phyloP scores from a whole-genome alignment of 2,329 filamentous ascomycete species.

The Coniochaeta prunicola region DNA sequence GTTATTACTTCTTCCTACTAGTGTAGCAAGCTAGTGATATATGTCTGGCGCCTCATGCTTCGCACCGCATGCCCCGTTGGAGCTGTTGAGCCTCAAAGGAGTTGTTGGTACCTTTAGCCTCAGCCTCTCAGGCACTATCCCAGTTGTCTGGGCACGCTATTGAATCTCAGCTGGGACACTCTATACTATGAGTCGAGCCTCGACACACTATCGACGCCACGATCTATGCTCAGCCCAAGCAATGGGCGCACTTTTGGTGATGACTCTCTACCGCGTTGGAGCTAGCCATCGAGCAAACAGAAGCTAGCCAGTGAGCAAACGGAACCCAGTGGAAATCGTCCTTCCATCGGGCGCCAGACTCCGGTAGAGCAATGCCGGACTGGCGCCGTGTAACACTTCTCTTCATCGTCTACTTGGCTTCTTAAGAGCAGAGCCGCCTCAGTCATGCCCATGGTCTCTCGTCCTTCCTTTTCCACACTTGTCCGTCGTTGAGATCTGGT shows the following conservation, averaged over 20 bases:
- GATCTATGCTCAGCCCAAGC: neutral
- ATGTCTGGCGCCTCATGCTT: neutral
- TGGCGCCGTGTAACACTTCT: neutral
- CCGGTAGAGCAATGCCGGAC: neutral
- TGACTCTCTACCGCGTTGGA: neutral
- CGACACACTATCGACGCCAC: neutral
- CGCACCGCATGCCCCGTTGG: neutral
- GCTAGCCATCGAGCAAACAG: neutral
- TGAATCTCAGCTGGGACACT: neutral
- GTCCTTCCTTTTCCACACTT: neutral
- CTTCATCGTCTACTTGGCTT: neutral
- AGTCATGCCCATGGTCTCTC: neutral
- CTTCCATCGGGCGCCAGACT: neutral
- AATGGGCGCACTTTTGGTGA: neutral
- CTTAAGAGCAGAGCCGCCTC: neutral
- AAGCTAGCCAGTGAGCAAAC: neutral
- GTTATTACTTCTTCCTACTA: neutral
- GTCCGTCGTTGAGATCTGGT: neutral
- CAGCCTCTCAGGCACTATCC: neutral
- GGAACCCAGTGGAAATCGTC: neutral
- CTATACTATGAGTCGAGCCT: neutral
- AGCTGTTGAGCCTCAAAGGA: neutral
- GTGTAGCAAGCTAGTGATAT: neutral
- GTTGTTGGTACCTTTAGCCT: neutral
- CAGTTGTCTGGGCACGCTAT: neutral